Evolutionary conservation across 2,329 filamentous ascomycete genomes (phyloP), one percentile per base, ranked within the genome.

Genomic region (Elsinoe batatas): DNA sequence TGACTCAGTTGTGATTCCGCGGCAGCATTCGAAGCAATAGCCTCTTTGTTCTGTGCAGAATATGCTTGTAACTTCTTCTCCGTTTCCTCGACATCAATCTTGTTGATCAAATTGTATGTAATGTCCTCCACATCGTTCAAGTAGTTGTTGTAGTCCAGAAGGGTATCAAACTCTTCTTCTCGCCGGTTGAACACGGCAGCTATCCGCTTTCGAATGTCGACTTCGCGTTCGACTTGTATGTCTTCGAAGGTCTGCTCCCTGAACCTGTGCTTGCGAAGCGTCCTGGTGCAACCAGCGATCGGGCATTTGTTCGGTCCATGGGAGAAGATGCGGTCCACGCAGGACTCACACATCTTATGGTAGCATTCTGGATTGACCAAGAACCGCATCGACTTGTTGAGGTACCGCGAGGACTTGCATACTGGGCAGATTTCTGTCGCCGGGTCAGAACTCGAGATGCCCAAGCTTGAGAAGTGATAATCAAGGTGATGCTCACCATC

Each of bases 331-430:
- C 91, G 87, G 71, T 91, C 87, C 40, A 97, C 91, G 74, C 93
- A 98, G 57, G 88, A 91, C 69, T 89, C 86, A 77, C 93, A 98
- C 88, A 98, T 97, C 63, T 89, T 89, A 77, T 98, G 93, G 77
- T 98, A 98, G 80, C 93, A 98, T 77, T 95, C 90, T 7, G 91
- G 89, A 70, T 97, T 96, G 75, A 98, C 91, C 64, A 93, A 86
- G 74, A 98, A 97, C 61, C 85, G 81, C 81, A 98, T 91, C 74
- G 90, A 85, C 59, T 84, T 84, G 76, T 96, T 96, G 65, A 97
- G 85, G 76, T 97, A 97, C 61, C 90, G 88, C 58, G 88, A 88
- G 58, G 90, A 94, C 74, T 96, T 96, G 85, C 93, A 98, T 63
- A 97, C 88, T 57, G 91, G 93, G 74, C 93, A 98, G 67, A 91